Base-by-base conservation (phyloP, 345 rosid genomes). In the Boechera stricta region DNA sequence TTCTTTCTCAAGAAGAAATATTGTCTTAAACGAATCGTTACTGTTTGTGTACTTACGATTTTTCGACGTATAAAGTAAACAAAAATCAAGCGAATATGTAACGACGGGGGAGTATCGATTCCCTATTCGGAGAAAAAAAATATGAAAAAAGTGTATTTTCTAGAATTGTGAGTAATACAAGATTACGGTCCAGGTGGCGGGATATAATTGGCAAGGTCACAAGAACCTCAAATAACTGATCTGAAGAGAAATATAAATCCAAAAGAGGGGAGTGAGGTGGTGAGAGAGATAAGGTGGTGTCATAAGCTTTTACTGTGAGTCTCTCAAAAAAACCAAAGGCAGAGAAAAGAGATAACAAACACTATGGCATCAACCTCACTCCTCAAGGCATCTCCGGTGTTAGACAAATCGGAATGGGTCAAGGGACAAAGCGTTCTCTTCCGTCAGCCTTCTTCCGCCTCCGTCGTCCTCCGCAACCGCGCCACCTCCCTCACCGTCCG, bases 281-380 rank as follows among this genome's bases (percentile, higher is more conserved):
- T 61, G 47, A 72, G 69, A 72, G 69, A 78, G 81, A 78, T 78
- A 78, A 78, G 82, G 79, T 70, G 75, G 69, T 58, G 74, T 73
- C 63, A 47, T 77, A 71, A 71, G 76, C 47, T 48, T 74, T 62
- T 28, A 77, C 75, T 73, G 59, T 58, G 65, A 33, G 73, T 70
- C 69, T 69, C 79, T 74, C 75, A 39, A 36, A 2, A 71, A 26
- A 72, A 65, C 72, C 58, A 71, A 77, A 78, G 69, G 52, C 57
- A 49, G 62, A 66, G 63, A 58, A 48, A 48, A 67, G 54, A 66
- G 65, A 55, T 31, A 36, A 58, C 44, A 61, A 15, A 45, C 2
- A 47, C 49, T 77, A 95, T 95, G 99, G 98, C 99, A 69, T 84
- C 98, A 32, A 87, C 97, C 33, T 88, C 97, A 10, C 87, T 91